A percentile compares a stretch with the other conserved stretches of the same genome.
Conservation (phyloP, 192 early-diverging fungal species). For the Rhizophagus sp. region DNA sequence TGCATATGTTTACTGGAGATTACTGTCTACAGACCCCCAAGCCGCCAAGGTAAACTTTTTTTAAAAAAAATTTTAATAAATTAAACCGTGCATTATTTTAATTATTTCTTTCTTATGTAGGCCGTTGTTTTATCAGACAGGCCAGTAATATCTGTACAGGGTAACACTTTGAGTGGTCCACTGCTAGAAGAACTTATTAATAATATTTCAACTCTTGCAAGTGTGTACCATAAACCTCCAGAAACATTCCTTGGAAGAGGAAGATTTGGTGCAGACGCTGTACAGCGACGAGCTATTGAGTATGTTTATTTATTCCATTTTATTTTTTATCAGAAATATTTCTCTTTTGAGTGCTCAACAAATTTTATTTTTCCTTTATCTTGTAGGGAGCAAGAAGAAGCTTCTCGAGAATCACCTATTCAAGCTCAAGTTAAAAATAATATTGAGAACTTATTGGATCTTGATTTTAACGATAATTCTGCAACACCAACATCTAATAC, state of each 20-base stretch:
- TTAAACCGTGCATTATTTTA: not conserved
- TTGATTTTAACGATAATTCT: slow-evolving; percentile 19
- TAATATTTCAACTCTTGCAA: slow-evolving; percentile 87
- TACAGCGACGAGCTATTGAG: slow-evolving; percentile 52
- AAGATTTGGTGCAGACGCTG: slow-evolving; percentile 60
- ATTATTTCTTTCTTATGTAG: slow-evolving; percentile 36
- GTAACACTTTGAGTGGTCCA: slow-evolving; percentile 60
- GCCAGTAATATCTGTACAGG: slow-evolving; percentile 79
- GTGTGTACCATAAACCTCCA: slow-evolving; percentile 94
- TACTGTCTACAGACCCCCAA: slow-evolving; percentile 91
- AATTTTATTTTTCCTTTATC: not conserved
- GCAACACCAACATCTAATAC: not conserved
- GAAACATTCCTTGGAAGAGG: slow-evolving; percentile 70
- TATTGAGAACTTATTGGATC: slow-evolving; percentile 31
- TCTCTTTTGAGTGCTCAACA: not conserved
- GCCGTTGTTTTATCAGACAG: slow-evolving; percentile 88
- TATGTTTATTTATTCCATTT: slow-evolving; percentile 28
- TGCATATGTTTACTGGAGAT: slow-evolving; percentile 97
- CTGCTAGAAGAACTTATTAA: slow-evolving; percentile 86
- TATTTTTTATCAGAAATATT: not conserved
- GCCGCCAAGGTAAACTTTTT: slow-evolving; percentile 75
- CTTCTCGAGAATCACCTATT: slow-evolving; percentile 20
- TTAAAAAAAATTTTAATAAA: not conserved
- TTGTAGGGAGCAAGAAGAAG: slow-evolving; percentile 33
- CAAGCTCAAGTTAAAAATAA: slow-evolving; percentile 22